Base-by-base conservation (phyloP, 2,329 filamentous ascomycete species). In the Penicillium capsulatum region DNA sequence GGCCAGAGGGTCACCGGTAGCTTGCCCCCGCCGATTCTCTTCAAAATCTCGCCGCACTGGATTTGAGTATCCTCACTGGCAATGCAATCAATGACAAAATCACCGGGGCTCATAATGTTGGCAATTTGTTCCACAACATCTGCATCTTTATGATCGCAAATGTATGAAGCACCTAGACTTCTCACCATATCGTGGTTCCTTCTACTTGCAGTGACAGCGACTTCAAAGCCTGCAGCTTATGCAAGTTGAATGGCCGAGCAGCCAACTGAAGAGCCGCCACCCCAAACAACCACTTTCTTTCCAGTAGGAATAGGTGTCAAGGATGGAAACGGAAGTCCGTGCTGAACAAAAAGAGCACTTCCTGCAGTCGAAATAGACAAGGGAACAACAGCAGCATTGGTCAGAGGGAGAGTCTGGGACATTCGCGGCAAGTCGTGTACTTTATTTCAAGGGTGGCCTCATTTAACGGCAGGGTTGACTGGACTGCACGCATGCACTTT, bases 171-270 rank as follows among this genome's bases (percentile, higher is more conserved):
- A 3, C 68, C 69, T 1, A 68, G 55, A 2, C 37, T 38, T 14
- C 51, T 55, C 14, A 69, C 45, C 33, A 60, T 61, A 3, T 55
- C 53, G 40, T 67, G 61, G 42, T 72, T 63, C 36, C 60, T 58
- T 15, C 40, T 44, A 4, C 63, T 63, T 3, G 65, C 65, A 4
- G 67, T 67, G 1, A 65, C 49, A 34, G 69, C 56, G 9, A 69
- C 65, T 7, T 51, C 57, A 27, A 65, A 62, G 3, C 67, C 68
- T 11, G 66, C 59, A 13, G 62, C 64, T 2, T 54, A 53, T 10
- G 70, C 61, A 34, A 70, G 57, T 42, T 73, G 69, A 7, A 72
- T 61, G 1, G 63, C 62, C 14, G 61, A 62, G n/a, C 61, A 60
- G 1, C 71, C 70, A 10, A 70, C 66, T 1, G 64, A 67, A 1